Conservation (phyloP, 2,329 filamentous ascomycete species). For the Emmonsiellopsis sp. region DNA sequence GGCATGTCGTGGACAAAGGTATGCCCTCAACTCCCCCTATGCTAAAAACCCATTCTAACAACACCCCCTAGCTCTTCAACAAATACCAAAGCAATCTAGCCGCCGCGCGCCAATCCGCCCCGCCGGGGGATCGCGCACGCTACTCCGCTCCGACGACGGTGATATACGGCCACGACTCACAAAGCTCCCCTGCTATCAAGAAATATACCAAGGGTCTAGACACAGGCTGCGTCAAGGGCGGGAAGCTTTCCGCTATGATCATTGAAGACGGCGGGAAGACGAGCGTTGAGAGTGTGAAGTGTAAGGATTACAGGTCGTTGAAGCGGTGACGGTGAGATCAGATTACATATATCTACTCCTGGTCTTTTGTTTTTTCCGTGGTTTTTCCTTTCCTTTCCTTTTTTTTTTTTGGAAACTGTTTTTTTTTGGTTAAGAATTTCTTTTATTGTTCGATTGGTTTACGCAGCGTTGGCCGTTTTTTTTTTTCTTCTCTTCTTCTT, state of each 20-base stretch:
- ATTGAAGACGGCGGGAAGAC: conserved; percentile 49
- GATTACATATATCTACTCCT: background rate
- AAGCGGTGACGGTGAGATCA: background rate
- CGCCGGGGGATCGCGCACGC: conserved; percentile 5
- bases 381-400: background rate
- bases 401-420: background rate
- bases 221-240: conserved; percentile 69
- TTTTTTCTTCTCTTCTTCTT: background rate
- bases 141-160: conserved; percentile 49
- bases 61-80: conserved; percentile 38
- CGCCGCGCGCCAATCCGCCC: conserved; percentile 11
- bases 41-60: background rate
- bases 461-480: background rate
- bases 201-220: conserved; percentile 78
- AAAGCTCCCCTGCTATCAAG: conserved; percentile 55
- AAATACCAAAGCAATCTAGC: conserved; percentile 27
- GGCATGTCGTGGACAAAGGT: conserved; percentile 60
- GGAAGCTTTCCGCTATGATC: conserved; percentile 65
- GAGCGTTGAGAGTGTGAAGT: conserved; percentile 33
- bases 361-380: background rate
- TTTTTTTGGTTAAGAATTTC: background rate
- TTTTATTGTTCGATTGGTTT: background rate
- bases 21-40: conserved; percentile 6
- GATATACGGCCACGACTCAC: conserved; percentile 81
- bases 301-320: conserved; percentile 17